phyloP scores from a whole-genome alignment of 2,329 filamentous ascomycete genomes.

The Phaeosphaeriaceae sp. region DNA sequence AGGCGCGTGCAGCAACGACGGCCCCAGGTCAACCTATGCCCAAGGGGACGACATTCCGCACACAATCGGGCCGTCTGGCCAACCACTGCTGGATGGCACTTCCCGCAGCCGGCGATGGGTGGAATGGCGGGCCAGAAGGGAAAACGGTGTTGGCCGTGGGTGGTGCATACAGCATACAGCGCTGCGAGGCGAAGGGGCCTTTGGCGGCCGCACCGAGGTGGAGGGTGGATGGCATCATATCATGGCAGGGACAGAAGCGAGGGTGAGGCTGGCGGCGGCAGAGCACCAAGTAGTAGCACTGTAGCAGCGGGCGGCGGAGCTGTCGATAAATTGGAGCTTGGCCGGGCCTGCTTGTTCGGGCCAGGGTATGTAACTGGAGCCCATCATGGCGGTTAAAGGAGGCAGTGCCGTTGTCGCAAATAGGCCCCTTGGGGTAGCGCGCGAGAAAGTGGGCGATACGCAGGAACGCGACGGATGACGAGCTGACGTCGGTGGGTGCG shows the following conservation, averaged over 20 bases:
- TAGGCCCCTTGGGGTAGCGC: slow-evolving; percentile 18
- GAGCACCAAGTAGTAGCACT: too few relatives aligned
- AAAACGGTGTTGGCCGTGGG: background rate
- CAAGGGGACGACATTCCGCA: slow-evolving; percentile 7
- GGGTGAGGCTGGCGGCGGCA: slow-evolving; percentile 2
- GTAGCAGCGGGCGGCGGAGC: too few relatives aligned
- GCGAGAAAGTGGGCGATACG: slow-evolving; percentile 35
- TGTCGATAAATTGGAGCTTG: slow-evolving; percentile 30
- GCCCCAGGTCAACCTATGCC: slow-evolving; percentile 21
- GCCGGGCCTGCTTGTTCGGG: slow-evolving; percentile 34
- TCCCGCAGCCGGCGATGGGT: background rate
- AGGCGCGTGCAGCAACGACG: slow-evolving; percentile 10
- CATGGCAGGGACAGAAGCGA: slow-evolving; percentile 4
- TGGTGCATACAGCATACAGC: too few relatives aligned
- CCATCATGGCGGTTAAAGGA: slow-evolving; percentile 31
- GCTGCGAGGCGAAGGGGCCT: background rate
- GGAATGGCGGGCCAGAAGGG: slow-evolving; percentile 3
- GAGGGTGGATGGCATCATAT: slow-evolving; percentile 1
- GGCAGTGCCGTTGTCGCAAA: slow-evolving; percentile 27
- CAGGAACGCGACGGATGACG: slow-evolving; percentile 14
- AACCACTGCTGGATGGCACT: background rate
- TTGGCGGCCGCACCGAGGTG: slow-evolving; percentile 4
- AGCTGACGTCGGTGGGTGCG: background rate
- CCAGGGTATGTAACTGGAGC: slow-evolving; percentile 14
- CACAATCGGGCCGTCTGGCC: slow-evolving; percentile 4